Percentiles rank a stretch among this genome's conserved stretches.
Conservation (phyloP, 257 asterid species). For the Fraxinus anomala region DNA sequence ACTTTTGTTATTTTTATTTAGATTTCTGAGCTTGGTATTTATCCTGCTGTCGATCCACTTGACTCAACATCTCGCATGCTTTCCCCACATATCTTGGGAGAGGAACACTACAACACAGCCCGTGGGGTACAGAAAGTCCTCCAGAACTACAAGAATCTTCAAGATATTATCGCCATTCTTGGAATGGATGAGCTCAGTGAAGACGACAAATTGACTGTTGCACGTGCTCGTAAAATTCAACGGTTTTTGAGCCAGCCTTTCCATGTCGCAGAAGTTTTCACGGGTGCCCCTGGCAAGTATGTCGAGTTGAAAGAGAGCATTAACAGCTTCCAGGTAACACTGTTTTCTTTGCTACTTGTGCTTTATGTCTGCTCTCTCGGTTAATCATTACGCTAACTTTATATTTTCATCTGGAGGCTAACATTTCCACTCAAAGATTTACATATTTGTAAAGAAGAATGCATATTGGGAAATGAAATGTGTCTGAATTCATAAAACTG, state of each 20-base stretch:
- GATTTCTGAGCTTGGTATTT: conserved; percentile 61
- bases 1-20: conserved; percentile 10
- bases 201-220: neutral
- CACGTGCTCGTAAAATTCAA: neutral
- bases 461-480: too few species aligned
- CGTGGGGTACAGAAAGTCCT: conserved; percentile 61
- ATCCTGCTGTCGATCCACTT: conserved; percentile 60
- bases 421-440: too few species aligned
- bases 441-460: too few species aligned
- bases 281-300: conserved; percentile 57
- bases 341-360: neutral
- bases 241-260: conserved; percentile 34
- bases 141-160: conserved; percentile 52
- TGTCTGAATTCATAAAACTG: too few species aligned
- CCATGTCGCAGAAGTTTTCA: conserved; percentile 62
- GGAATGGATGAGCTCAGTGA: neutral
- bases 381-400: neutral
- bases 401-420: too few species aligned
- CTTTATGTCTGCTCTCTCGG: too few species aligned
- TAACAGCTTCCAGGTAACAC: conserved; percentile 47
- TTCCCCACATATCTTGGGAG: conserved; percentile 57
- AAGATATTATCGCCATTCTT: neutral
- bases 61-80: conserved; percentile 67
- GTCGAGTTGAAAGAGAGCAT: conserved; percentile 26
- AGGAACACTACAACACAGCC: conserved; percentile 56